Base-by-base conservation (phyloP, 2,329 filamentous ascomycete species). In the Pseudocercospora cruenta region DNA sequence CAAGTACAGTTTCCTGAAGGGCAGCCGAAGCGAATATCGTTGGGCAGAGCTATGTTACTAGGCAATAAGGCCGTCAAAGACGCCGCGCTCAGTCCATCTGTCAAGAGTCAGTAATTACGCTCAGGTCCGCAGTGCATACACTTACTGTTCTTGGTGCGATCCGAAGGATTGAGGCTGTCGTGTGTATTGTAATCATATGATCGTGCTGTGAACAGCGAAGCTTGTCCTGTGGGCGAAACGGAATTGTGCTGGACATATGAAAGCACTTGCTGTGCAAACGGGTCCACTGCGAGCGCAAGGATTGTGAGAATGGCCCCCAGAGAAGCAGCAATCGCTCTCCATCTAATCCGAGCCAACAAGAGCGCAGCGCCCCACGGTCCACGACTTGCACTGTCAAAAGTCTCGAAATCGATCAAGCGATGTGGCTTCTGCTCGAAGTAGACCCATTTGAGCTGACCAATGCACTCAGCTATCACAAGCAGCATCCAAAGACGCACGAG, bases 401-500 rank as follows among this genome's bases (percentile, higher is more conserved):
- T 58, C 31, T 58, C 55, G 31, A 58, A 58, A 19, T 58, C 55
- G 19, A 24, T 24, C 21, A 58, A 19, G 28, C 19, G 55, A 22
- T 45, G 55, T 43, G 55, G 31, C n/a, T 39, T 39, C 19, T 39
- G 31, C 36, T 39, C 55, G 10, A 58, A 58, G 24, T 58, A 45
- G n/a, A 39, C 31, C 55, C 55, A 58, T 22, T 45, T 39, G n/a
- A 58, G 55, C 55, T 58, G 55, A 19, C 31, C 33, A 36, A 58
- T 22, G 12, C 55, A 39, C 31, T 39, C 55, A 8, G 55, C 55
- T 16, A 58, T 26, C n/a, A 45, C 55, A 19, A 45, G 19, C 19
- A 58, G 55, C 55, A 58, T 58, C 31, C 31, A 39, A 5, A 45
- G 19, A 10, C 36, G 31, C 5, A 39, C 36, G n/a, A 58, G 31